These are phyloP conservation scores for Yarrowia sp. DNA, from an alignment of 805 yeast genomes.

Conservation along the genomic window DNA sequence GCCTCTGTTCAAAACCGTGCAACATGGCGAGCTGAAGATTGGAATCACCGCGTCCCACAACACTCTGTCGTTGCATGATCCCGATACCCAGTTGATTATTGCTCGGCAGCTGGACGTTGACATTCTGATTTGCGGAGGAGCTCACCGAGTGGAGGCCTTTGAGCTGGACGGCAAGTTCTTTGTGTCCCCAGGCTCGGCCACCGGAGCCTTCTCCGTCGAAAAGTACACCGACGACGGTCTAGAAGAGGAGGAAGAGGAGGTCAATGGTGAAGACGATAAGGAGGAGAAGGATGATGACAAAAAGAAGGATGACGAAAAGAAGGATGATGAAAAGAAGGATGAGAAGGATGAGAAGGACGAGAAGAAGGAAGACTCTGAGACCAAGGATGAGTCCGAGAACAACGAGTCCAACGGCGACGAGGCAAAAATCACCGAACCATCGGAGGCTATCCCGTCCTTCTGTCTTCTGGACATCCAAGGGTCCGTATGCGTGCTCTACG, in stretches of 20 bases:
- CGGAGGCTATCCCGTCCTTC: conserved; percentile 75
- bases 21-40: conserved; percentile 72
- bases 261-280: conserved; percentile 48
- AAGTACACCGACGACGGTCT: conserved; percentile 65
- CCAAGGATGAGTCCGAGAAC: conserved; percentile 12
- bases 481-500: conserved; percentile 75
- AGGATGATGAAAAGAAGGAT: conserved; percentile 11
- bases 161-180: conserved; percentile 91
- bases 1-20: conserved; percentile 70
- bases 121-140: conserved; percentile 89
- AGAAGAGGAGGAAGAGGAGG: conserved; percentile 57
- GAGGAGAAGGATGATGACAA: conserved; percentile 41
- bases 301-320: conserved; percentile 26
- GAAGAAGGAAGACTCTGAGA: conserved; percentile 8
- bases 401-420: conserved; percentile 8
- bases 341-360: conserved; percentile 21
- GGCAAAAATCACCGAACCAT: conserved; percentile 39
- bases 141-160: conserved; percentile 91
- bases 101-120: conserved; percentile 95
- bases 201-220: conserved; percentile 72
- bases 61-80: conserved; percentile 84
- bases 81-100: conserved; percentile 76
- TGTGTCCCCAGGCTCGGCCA: conserved; percentile 95
- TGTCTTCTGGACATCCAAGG: conserved; percentile 89
- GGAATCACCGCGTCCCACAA: conserved; percentile 88